Percentiles rank a stretch among this genome's conserved stretches.
These are phyloP conservation scores for Botrytis deweyae DNA, from an alignment of 2,329 filamentous ascomycete genomes.

Conservation along the genomic window DNA sequence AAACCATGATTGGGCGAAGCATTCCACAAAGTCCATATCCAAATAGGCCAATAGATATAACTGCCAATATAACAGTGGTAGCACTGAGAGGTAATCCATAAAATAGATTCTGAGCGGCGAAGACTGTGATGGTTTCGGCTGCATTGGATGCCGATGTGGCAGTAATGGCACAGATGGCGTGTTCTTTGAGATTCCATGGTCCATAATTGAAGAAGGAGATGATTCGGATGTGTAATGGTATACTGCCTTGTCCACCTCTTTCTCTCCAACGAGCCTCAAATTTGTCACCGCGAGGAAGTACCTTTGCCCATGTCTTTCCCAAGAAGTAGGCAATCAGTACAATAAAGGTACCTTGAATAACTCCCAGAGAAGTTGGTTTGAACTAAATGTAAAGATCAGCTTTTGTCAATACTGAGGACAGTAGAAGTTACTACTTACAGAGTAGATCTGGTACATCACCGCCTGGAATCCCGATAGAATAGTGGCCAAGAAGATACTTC, in stretches of 20 bases:
- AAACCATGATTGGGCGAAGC: constrained; percentile 47
- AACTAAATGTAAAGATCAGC: constrained; percentile 42
- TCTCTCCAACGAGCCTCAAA: constrained; percentile 49
- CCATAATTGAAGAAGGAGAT: constrained; percentile 51
- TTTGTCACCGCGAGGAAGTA: constrained; percentile 54
- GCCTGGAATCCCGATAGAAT: constrained; percentile 53
- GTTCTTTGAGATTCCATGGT: constrained; percentile 56
- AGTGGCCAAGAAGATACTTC: constrained; percentile 51
- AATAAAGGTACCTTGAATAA: constrained; percentile 54
- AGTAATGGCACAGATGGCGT: constrained; percentile 53
- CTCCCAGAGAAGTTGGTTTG: constrained; percentile 49
- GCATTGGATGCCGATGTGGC: constrained; percentile 55
- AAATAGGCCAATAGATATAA: constrained; percentile 49
- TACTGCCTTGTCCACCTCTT: constrained; percentile 43
- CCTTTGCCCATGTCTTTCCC: constrained; percentile 49
- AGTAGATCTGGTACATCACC: constrained; percentile 56
- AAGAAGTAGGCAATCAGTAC: constrained; percentile 57
- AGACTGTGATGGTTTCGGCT: constrained; percentile 42
- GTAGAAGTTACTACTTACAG: constrained; percentile 39
- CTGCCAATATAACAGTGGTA: constrained; percentile 46
- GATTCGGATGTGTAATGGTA: constrained; percentile 45
- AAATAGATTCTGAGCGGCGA: constrained; percentile 49
- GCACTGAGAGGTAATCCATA: constrained; percentile 45
- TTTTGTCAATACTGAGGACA: constrained; percentile 9
- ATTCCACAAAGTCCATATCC: constrained; percentile 52